phyloP scores from a whole-genome alignment of 768 basidiomycete species.

The Tylopilus vinaceipallidus region DNA sequence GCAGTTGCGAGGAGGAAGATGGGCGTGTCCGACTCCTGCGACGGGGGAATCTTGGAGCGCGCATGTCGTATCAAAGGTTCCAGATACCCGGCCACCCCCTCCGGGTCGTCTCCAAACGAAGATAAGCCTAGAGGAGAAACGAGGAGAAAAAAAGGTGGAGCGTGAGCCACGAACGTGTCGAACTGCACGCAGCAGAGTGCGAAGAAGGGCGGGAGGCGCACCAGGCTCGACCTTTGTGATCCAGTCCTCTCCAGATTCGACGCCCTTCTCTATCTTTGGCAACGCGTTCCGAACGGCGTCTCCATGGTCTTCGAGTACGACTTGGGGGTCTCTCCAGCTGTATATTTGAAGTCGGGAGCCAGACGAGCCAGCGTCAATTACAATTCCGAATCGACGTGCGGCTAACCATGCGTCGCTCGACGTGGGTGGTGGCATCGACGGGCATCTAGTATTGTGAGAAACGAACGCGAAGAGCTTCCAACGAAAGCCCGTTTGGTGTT shows the following conservation, averaged over 20 bases:
- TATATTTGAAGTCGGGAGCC: conserved; percentile 96
- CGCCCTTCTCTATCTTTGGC: conserved; percentile 91
- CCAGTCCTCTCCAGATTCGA: conserved; percentile 78
- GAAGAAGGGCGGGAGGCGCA: conserved; percentile 38
- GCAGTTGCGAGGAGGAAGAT: conserved; percentile 95
- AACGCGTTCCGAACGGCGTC: conserved; percentile 52
- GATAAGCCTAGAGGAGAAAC: conserved; percentile 68
- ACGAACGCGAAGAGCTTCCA: conserved; percentile 23
- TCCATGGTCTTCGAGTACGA: conserved; percentile 51
- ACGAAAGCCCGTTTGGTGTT: conserved; percentile 17
- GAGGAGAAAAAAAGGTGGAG: neutral
- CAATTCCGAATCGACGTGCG: conserved; percentile 84
- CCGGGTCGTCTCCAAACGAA: conserved; percentile 67
- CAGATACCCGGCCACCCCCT: conserved; percentile 72
- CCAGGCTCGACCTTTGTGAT: conserved; percentile 92
- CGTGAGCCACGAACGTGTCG: neutral
- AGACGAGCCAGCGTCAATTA: conserved; percentile 98
- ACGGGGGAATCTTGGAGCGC: conserved; percentile 78
- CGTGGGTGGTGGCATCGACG: conserved; percentile 73
- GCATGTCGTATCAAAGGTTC: conserved; percentile 84
- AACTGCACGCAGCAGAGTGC: neutral
- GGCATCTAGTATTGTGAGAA: conserved; percentile 26
- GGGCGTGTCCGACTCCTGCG: conserved; percentile 79
- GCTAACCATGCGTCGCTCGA: conserved; percentile 71
- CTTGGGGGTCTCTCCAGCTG: conserved; percentile 86